phyloP scores from a whole-genome alignment of 2,329 filamentous ascomycete genomes.

The Claviceps digitariae region DNA sequence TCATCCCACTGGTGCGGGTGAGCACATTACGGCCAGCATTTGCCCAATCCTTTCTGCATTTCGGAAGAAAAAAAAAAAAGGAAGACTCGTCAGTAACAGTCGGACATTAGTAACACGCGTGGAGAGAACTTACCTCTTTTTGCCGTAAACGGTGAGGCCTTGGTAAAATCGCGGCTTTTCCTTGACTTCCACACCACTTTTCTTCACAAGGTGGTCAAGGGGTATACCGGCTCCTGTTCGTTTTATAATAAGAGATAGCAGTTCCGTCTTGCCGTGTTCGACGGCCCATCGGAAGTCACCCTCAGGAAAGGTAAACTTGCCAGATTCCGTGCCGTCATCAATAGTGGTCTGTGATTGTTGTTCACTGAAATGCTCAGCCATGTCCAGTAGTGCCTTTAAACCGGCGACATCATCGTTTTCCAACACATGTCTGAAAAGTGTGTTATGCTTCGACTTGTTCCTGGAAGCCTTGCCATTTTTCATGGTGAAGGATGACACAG shows the following conservation, averaged over 20 bases:
- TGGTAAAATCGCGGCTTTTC: constrained; percentile 61
- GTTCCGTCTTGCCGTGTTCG: constrained; percentile 33
- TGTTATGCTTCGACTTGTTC: constrained; percentile 1
- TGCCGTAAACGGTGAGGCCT: constrained; percentile 62
- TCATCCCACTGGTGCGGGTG: constrained; percentile 24
- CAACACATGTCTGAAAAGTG: constrained; percentile 33
- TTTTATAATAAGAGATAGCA: constrained; percentile 52
- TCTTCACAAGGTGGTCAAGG: constrained; percentile 50
- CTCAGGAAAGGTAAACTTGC: constrained; percentile 26
- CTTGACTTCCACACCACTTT: constrained; percentile 47
- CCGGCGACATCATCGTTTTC: constrained; percentile 36
- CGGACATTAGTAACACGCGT: neutral
- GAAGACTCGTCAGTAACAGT: neutral
- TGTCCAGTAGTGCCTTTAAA: constrained; percentile 44
- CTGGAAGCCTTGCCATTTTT: constrained; percentile 15
- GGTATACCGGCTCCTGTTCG: constrained; percentile 55
- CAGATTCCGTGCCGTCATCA: constrained; percentile 19
- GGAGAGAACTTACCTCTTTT: constrained; percentile 36
- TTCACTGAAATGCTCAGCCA: constrained; percentile 30
- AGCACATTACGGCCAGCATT: constrained; percentile 39
- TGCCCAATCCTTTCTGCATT: constrained; percentile 52
- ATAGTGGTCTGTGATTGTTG: constrained; percentile 18
- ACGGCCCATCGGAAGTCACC: constrained; percentile 31
- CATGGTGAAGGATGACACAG: constrained; percentile 20
- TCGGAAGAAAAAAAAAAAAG: neutral